phyloP scores from a whole-genome alignment of 169 alveolate genomes.

The Plasmodium chabaudi region DNA sequence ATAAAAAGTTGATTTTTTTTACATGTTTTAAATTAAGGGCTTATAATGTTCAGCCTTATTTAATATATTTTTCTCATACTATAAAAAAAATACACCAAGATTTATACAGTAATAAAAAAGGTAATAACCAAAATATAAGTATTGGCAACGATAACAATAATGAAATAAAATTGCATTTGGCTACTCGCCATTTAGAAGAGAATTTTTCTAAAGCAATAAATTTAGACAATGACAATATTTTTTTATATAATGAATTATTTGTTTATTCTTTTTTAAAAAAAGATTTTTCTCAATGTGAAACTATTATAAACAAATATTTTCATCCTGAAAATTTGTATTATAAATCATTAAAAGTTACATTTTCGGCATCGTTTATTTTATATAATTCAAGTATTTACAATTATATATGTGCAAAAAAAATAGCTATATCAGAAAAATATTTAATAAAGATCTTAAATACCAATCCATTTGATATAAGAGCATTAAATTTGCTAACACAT shows the following conservation, averaged over 20 bases:
- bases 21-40: constrained; percentile 24
- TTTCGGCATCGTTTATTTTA: constrained; percentile 17
- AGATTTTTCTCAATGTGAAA: constrained; percentile 35
- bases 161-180: not conserved
- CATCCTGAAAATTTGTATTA: constrained; percentile 3
- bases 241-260: constrained; percentile 52
- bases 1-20: constrained; percentile 24
- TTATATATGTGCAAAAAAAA: constrained; percentile 30
- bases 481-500: constrained; percentile 31
- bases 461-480: constrained; percentile 50
- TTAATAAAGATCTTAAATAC: constrained; percentile 11
- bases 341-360: not conserved
- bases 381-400: constrained; percentile 34
- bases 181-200: constrained; percentile 20
- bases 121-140: too few species aligned
- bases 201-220: constrained; percentile 28
- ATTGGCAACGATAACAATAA: not conserved
- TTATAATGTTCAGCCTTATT: constrained; percentile 20
- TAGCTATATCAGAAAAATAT: constrained; percentile 34
- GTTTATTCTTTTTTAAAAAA: constrained; percentile 38
- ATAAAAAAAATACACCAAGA: constrained; percentile 18
- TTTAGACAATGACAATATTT: constrained; percentile 25
- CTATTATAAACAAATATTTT: constrained; percentile 7
- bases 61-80: constrained; percentile 21
- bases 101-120: not conserved